Evolutionary conservation across 164 flowering plant genomes (phyloP), one percentile per base, ranked within the genome.

Genomic region (Chimonanthus salicifolius): DNA sequence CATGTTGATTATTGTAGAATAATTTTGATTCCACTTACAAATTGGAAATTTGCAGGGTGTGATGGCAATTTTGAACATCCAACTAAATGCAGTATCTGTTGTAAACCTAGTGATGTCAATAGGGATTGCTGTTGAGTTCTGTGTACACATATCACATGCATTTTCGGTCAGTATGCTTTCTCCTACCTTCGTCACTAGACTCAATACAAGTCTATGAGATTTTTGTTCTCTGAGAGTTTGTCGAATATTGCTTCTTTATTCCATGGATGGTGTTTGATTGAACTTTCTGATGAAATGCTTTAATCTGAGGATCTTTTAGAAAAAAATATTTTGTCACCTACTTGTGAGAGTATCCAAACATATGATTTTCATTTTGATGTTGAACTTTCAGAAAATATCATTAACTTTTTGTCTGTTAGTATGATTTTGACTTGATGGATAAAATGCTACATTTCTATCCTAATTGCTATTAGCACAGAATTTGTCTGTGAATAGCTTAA

Each of bases 71-170:
- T 74, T 96, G 76, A 63, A 83, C 58, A 92, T 96, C 78, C 99
- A 96, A 77, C 84, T 96, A 77, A 96, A 96, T 85, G 99, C 99
- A 47, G 79, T 96, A 58, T 96, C 99, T 51, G 96, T 96, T 65
- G 99, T 96, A 60, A 96, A 96, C 79, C 97, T 96, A 62, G 85
- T 96, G 9, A 96, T 96, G 99, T 78, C 99, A 16, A 92, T 94
- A 47, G 99, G 99, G 62, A 96, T 94, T 69, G 92, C 90, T 62
- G 98, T 96, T 72, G 99, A 96, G 84, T 96, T 96, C 75, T 96
- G 97, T 70, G 97, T 96, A 69, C 98, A 96, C 70, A 87, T 92
- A 72, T 87, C 91, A 50, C 98, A 96, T 83, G 95, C 98, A 71
- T 96, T 96, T 82, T 81, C 86, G 86, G 99, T 96, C 15, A 86